Evolutionary conservation across 768 basidiomycete genomes (phyloP).

Genomic region (Russula dissimulans): DNA sequence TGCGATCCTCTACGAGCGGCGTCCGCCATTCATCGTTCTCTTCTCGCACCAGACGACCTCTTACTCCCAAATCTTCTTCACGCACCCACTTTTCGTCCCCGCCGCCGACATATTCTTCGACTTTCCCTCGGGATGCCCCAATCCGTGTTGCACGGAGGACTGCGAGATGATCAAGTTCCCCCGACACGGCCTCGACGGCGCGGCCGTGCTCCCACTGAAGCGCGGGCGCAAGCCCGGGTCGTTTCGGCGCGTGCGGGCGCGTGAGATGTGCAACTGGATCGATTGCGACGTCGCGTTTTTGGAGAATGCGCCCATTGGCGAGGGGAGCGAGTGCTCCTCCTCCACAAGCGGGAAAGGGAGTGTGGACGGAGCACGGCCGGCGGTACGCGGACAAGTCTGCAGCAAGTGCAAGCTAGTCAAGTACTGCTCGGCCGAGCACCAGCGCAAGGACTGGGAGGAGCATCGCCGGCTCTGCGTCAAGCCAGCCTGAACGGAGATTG

Average conservation of each 20-base stretch:
- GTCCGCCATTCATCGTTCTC: constrained; percentile 65
- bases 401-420: constrained; percentile 73
- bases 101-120: constrained; percentile 65
- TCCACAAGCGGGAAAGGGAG: constrained; percentile 20
- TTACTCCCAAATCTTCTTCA: constrained; percentile 76
- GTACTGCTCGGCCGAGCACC: constrained; percentile 69
- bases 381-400: constrained; percentile 46
- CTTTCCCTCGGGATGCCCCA: constrained; percentile 72
- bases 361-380: constrained; percentile 4
- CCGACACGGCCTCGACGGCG: constrained; percentile 49
- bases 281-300: constrained; percentile 58
- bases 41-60: constrained; percentile 76
- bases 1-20: constrained; percentile 67
- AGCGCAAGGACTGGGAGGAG: constrained; percentile 71
- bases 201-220: constrained; percentile 54
- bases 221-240: constrained; percentile 37
- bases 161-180: constrained; percentile 80
- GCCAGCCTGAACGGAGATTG: constrained; percentile 18
- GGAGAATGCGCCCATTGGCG: constrained; percentile 39
- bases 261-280: constrained; percentile 78
- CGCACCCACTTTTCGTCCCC: constrained; percentile 59
- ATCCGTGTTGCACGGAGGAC: constrained; percentile 70
- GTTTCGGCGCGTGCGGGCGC: constrained; percentile 37
- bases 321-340: constrained; percentile 22
- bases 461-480: constrained; percentile 60